A percentile compares a stretch with the other conserved stretches of the same genome.
Evolutionary conservation across 2,329 filamentous ascomycete genomes (phyloP).

Genomic region (Claviceps purpurea): DNA sequence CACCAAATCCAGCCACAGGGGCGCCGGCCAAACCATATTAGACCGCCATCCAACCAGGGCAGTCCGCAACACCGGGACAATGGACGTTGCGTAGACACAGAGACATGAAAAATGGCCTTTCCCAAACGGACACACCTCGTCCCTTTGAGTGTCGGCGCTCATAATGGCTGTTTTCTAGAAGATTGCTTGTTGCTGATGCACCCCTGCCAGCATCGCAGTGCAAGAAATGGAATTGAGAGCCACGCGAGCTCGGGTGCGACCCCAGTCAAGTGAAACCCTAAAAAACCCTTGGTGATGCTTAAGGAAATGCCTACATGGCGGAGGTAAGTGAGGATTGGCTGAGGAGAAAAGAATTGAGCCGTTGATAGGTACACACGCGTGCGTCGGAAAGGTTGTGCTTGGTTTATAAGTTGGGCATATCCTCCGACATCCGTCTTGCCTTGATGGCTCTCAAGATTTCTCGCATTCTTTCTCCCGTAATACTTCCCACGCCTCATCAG

Average conservation of each 20-base stretch:
- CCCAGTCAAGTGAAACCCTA: conserved; percentile 3
- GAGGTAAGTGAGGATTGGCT: not conserved
- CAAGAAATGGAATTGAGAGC: conserved; percentile 7
- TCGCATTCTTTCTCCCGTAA: not conserved
- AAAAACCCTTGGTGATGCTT: not conserved
- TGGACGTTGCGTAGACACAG: not conserved
- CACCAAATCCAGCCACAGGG: not conserved
- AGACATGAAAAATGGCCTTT: not conserved
- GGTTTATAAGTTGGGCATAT: conserved; percentile 10
- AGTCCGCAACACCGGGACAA: conserved; percentile 2
- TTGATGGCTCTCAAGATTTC: not conserved
- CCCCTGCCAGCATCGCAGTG: not conserved
- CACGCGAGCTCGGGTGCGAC: conserved; percentile 10
- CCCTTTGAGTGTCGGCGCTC: not conserved
- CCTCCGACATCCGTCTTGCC: conserved; percentile 3
- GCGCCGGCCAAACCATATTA: not conserved
- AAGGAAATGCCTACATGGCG: not conserved
- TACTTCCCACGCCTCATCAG: not conserved
- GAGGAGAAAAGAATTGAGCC: not conserved
- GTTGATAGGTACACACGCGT: conserved; percentile 4
- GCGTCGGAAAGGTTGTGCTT: not conserved
- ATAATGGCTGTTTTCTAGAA: not conserved
- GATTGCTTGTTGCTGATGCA: conserved; percentile 1
- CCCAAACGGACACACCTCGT: not conserved
- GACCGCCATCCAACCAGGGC: not conserved